Conservation (phyloP, 192 early-diverging fungal genomes). For the Podila verticillata region DNA sequence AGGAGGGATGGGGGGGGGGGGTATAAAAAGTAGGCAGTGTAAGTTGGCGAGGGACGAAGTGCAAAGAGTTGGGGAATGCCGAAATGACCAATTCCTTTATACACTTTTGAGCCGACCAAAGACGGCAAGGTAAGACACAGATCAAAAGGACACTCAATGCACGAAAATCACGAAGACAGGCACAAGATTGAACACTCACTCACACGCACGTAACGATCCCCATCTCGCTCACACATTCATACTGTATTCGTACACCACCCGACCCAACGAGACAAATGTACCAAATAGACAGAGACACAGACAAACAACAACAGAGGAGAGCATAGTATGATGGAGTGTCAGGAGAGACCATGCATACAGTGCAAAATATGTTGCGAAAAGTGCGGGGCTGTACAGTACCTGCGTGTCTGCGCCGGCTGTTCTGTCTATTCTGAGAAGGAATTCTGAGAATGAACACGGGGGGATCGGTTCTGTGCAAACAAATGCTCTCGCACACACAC, state of each 20-base stretch:
- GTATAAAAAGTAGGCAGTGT: slow-evolving; percentile 2
- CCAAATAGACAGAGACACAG: not conserved
- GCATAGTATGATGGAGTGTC: not conserved
- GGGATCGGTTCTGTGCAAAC: not conserved
- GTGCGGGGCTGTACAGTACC: not conserved
- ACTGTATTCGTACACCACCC: not conserved
- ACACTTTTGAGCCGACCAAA: not conserved
- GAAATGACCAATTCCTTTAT: slow-evolving; percentile 6
- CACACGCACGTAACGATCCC: not conserved
- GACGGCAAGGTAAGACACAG: not conserved
- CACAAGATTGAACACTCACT: not conserved
- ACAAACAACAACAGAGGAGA: not conserved
- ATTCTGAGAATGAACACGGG: slow-evolving; percentile 2
- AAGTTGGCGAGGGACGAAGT: slow-evolving; percentile 2
- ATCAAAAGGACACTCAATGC: not conserved
- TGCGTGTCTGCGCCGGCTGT: not conserved
- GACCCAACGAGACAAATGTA: not conserved
- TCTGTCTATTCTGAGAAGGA: not conserved
- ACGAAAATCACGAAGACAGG: not conserved
- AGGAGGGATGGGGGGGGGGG: not conserved
- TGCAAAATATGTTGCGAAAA: not conserved
- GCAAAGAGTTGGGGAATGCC: slow-evolving; percentile 7
- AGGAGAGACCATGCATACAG: not conserved
- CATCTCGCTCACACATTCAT: not conserved
- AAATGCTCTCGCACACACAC: not conserved